Evolutionary conservation across 352 stramenopile genomes (phyloP).

Genomic region (Phytopythium kandeliae): DNA sequence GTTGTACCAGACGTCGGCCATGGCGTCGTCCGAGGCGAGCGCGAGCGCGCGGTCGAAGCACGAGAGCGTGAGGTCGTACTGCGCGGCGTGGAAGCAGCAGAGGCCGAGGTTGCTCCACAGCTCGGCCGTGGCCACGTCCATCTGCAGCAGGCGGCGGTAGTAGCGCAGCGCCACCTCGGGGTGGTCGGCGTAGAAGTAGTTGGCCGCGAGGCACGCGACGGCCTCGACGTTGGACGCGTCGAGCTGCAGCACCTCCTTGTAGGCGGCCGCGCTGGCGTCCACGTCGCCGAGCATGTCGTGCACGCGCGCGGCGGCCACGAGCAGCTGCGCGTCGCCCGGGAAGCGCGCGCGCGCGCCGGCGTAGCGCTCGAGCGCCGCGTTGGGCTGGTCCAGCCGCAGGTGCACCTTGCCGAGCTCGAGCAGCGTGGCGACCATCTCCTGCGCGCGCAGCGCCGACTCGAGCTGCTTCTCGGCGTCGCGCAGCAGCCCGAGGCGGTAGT

Average conservation of each 20-base stretch:
- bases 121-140: conserved; percentile 88
- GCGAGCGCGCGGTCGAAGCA: conserved; percentile 90
- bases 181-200: conserved; percentile 93
- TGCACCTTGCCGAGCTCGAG: conserved; percentile 95
- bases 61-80: conserved; percentile 94
- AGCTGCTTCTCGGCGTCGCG: conserved; percentile 93
- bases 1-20: conserved; percentile 95
- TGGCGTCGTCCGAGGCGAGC: conserved; percentile 85
- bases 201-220: conserved; percentile 89
- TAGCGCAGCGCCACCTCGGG: conserved; percentile 90
- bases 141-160: conserved; percentile 91
- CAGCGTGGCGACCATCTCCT: conserved; percentile 88
- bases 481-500: conserved; percentile 92
- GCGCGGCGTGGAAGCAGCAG: conserved; percentile 91
- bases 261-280: conserved; percentile 69
- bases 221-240: conserved; percentile 90
- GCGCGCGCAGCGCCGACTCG: conserved; percentile 79
- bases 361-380: conserved; percentile 88
- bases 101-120: conserved; percentile 94
- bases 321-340: conserved; percentile 70
- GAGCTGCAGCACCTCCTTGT: conserved; percentile 85
- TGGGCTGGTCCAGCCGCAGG: conserved; percentile 91
- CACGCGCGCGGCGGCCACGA: conserved; percentile 85
- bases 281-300: conserved; percentile 91
- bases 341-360: conserved; percentile 60